These are phyloP conservation scores for Hypoxylon rickii DNA, from an alignment of 495 filamentous ascomycete species.

Conservation along the genomic window DNA sequence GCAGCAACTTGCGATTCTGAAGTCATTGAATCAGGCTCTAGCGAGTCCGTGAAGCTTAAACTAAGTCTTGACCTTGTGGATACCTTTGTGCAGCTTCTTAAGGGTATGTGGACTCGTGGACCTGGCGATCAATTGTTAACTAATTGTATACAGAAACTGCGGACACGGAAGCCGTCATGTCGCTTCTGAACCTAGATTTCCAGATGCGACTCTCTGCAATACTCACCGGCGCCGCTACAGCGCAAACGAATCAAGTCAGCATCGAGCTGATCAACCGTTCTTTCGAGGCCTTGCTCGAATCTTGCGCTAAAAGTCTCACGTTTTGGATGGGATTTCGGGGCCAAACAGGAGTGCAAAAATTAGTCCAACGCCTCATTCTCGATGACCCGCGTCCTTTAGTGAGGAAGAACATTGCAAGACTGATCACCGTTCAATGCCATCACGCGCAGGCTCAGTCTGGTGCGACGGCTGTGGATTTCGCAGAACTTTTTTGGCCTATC, in stretches of 20 bases:
- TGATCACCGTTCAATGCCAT: conserved; percentile 41
- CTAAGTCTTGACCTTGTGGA: conserved; percentile 49
- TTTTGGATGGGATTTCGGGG: conserved; percentile 64
- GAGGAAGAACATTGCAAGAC: conserved; percentile 45
- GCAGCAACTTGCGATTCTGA: conserved; percentile 50
- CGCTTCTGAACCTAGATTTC: conserved; percentile 39
- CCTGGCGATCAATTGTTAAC: neutral
- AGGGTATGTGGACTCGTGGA: conserved; percentile 38
- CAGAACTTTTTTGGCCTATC: conserved; percentile 54
- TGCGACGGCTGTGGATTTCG: conserved; percentile 42
- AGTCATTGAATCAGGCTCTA: conserved; percentile 45
- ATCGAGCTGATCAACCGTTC: conserved; percentile 54
- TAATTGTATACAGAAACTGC: conserved; percentile 27
- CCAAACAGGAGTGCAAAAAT: conserved; percentile 34
- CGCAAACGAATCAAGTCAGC: conserved; percentile 36
- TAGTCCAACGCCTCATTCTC: conserved; percentile 49
- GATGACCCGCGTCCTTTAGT: conserved; percentile 45
- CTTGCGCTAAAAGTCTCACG: conserved; percentile 58
- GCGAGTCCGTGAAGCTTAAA: conserved; percentile 44
- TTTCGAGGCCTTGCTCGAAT: conserved; percentile 68
- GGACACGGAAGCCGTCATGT: conserved; percentile 16
- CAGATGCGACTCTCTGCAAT: conserved; percentile 46
- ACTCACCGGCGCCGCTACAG: conserved; percentile 31
- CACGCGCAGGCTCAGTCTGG: conserved; percentile 8
- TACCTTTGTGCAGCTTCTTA: conserved; percentile 47